Evolutionary conservation across 768 basidiomycete species (phyloP).

Genomic region (Neoboletus subvelutipes): DNA sequence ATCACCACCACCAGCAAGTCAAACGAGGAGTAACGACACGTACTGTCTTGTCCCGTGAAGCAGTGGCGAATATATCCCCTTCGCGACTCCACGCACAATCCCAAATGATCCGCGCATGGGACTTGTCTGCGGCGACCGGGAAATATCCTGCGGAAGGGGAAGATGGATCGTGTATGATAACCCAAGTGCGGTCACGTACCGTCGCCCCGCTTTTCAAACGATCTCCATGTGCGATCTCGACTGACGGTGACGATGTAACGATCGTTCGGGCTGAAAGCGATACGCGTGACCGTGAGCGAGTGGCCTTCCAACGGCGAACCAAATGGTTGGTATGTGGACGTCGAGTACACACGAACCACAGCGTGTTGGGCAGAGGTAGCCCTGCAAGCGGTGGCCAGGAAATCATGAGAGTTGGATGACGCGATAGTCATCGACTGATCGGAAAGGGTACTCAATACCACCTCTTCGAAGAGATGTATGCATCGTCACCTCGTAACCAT

Average conservation of each 20-base stretch:
- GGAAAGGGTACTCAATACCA: background rate
- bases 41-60: constrained; percentile 93
- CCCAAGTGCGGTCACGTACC: constrained; percentile 30
- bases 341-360: constrained; percentile 78
- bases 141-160: constrained; percentile 48
- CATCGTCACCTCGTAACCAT: constrained; percentile 83
- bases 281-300: constrained; percentile 82
- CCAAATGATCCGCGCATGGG: constrained; percentile 93
- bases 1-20: background rate
- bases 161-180: background rate
- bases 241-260: constrained; percentile 78
- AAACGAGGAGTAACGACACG: constrained; percentile 13
- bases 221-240: constrained; percentile 87
- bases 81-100: constrained; percentile 87
- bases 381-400: constrained; percentile 90
- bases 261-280: constrained; percentile 89
- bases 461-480: background rate
- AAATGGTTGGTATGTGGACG: constrained; percentile 64
- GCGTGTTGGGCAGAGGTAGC: constrained; percentile 88
- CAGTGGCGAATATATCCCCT: constrained; percentile 83
- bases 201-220: constrained; percentile 57
- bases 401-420: constrained; percentile 62
- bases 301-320: constrained; percentile 82
- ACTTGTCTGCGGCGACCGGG: constrained; percentile 70
- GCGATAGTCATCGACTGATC: constrained; percentile 76